A percentile compares a stretch with the other conserved stretches of the same genome.
Evolutionary conservation across 2,329 filamentous ascomycete species (phyloP).

Genomic region (Fusarium sp.): DNA sequence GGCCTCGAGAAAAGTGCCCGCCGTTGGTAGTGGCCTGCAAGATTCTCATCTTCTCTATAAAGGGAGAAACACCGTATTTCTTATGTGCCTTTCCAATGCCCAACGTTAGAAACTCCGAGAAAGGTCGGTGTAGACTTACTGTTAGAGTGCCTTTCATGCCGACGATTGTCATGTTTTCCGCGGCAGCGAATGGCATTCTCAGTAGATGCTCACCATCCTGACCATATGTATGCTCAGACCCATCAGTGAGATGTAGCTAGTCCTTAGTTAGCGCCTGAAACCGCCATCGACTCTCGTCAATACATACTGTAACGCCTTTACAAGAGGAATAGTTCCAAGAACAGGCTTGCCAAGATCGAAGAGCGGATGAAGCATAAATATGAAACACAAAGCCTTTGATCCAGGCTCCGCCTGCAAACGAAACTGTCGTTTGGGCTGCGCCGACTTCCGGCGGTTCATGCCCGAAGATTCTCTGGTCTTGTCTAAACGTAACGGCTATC

Average conservation of each 20-base stretch:
- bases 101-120: too few relatives aligned
- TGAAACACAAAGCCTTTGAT: not conserved
- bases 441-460: not conserved
- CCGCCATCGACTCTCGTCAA: rapidly evolving
- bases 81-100: not conserved
- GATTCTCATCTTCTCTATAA: not conserved
- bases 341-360: rapidly evolving
- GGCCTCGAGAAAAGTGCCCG: too few relatives aligned
- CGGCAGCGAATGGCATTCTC: rapidly evolving
- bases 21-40: not conserved
- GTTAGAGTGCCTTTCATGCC: not conserved
- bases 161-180: rapidly evolving
- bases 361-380: not conserved
- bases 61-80: rapidly evolving
- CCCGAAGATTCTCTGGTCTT: not conserved
- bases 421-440: rapidly evolving
- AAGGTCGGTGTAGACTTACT: not conserved
- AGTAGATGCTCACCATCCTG: rapidly evolving
- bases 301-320: not conserved
- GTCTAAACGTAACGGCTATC: rapidly evolving
- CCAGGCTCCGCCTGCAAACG: rapidly evolving
- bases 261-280: not conserved
- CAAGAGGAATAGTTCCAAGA: not conserved
- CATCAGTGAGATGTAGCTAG: not conserved
- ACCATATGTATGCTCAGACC: not conserved